These are phyloP conservation scores for Trypanosomatidae sp. DNA, from an alignment of 208 protist species.

Conservation along the genomic window DNA sequence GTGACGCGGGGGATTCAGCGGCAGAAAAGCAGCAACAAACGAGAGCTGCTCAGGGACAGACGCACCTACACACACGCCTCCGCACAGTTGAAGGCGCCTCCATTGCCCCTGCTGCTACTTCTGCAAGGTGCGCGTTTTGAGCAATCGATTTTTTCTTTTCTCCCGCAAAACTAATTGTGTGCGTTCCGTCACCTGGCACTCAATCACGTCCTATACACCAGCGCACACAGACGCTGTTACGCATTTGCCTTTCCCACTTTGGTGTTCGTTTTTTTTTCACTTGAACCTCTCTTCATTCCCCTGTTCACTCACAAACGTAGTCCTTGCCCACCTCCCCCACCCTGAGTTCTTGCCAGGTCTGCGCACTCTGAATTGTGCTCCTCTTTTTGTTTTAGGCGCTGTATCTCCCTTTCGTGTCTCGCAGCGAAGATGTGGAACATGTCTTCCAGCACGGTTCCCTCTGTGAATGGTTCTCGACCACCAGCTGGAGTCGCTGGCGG, in stretches of 20 bases:
- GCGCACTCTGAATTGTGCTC: background rate
- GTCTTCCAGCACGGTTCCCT: constrained; percentile 33
- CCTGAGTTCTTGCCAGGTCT: background rate
- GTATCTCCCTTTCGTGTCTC: background rate
- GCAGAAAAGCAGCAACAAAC: background rate
- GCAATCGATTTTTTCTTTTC: background rate
- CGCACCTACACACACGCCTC: background rate
- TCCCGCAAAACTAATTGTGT: background rate
- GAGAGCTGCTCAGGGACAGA: background rate
- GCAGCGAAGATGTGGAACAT: constrained; percentile 39
- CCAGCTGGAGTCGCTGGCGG: constrained; percentile 17
- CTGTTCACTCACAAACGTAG: background rate
- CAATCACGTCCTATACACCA: too few relatives aligned
- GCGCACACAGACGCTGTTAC: background rate
- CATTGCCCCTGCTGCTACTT: background rate
- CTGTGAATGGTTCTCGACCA: constrained; percentile 23
- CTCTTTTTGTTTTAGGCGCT: constrained; percentile 2
- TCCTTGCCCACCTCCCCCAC: background rate
- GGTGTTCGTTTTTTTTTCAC: background rate
- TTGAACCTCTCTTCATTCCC: background rate
- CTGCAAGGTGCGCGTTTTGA: background rate
- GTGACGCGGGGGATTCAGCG: background rate
- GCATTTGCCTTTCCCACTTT: background rate
- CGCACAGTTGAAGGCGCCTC: background rate
- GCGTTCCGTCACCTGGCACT: background rate